Evolutionary conservation across 192 early-diverging fungal genomes (phyloP), one percentile per base, ranked within the genome.

Genomic region (Chytriomyces confervae): DNA sequence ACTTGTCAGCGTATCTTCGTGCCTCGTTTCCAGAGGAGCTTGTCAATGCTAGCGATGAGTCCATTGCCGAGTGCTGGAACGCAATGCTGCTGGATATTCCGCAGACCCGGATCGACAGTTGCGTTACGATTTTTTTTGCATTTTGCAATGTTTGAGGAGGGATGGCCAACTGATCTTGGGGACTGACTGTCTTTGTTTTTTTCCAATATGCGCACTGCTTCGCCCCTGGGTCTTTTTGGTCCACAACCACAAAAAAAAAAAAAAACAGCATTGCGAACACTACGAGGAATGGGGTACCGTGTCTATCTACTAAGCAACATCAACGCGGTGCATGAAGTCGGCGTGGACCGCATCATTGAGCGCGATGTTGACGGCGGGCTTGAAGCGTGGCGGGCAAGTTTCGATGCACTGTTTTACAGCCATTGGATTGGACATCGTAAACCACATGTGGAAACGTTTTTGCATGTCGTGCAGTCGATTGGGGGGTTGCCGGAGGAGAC

Each of bases 71-170:
- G 11, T 50, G 49, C 27, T 70, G 69, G 69, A 70, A 70, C 47
- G 69, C 69, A 23, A 70, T 70, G 69, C 50, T 70, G 7, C 45
- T 70, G 13, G 69, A 70, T 50, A 57, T 70, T 7, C 48, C 50
- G 7, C 10, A 50, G 23, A 10, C 6, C 9, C n/a, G 69, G 27
- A 20, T 70, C 47, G 13, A 20, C 53, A 57, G 13, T n/a, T 57
- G 13, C 13, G 16, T 57, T 13, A n/a, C 20, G 53, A 13, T 57
- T 13, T n/a, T 57, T n/a, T 20, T 20, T n/a, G 53, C 16, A 57
- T 20, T 57, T 57, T 13, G 53, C 53, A 57, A 36, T 36, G 36
- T 36, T 36, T 3, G 36, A 36, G 36, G 36, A 36, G 36, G 36
- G 36, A 36, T 36, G 36, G 36, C 36, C 36, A 27, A 4, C 36